Conservation (phyloP, 208 protist genomes). For the Angomonas deanei region DNA sequence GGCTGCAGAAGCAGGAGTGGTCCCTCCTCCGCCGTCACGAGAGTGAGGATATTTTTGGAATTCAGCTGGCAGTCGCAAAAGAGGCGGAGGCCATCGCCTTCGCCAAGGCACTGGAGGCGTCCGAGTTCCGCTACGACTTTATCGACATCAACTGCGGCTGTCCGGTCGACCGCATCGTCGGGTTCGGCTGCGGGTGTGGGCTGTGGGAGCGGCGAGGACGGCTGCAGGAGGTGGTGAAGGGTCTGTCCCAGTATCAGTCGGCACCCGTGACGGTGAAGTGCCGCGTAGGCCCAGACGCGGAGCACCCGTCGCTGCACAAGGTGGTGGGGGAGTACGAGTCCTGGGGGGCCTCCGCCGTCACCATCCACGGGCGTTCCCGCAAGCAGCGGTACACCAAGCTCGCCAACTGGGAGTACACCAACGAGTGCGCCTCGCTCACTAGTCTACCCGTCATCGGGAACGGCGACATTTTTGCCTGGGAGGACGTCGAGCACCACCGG, state of each 20-base stretch:
- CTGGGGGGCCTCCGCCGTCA: constrained; percentile 88
- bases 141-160: constrained; percentile 96
- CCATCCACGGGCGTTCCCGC: constrained; percentile 93
- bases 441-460: constrained; percentile 91
- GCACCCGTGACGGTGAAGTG: constrained; percentile 88
- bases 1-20: constrained; percentile 86
- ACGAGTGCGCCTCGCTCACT: constrained; percentile 68
- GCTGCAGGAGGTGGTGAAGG: constrained; percentile 68
- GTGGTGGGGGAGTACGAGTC: constrained; percentile 72
- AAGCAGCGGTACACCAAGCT: constrained; percentile 93
- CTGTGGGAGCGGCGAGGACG: constrained; percentile 78
- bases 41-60: constrained; percentile 94
- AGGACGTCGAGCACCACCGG: constrained; percentile 73
- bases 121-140: constrained; percentile 89
- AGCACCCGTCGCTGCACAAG: constrained; percentile 75
- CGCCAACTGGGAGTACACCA: constrained; percentile 96
- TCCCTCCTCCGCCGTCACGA: constrained; percentile 91
- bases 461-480: constrained; percentile 90
- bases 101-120: constrained; percentile 65
- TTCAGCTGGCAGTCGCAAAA: constrained; percentile 85
- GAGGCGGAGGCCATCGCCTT: constrained; percentile 50
- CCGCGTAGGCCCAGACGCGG: constrained; percentile 83
- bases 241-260: constrained; percentile 51
- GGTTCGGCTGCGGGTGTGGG: constrained; percentile 79
- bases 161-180: constrained; percentile 91